Percentiles rank a stretch among this genome's conserved stretches.
Conservation (phyloP, 805 yeast species). For the Kazachstania bromeliacearum region DNA sequence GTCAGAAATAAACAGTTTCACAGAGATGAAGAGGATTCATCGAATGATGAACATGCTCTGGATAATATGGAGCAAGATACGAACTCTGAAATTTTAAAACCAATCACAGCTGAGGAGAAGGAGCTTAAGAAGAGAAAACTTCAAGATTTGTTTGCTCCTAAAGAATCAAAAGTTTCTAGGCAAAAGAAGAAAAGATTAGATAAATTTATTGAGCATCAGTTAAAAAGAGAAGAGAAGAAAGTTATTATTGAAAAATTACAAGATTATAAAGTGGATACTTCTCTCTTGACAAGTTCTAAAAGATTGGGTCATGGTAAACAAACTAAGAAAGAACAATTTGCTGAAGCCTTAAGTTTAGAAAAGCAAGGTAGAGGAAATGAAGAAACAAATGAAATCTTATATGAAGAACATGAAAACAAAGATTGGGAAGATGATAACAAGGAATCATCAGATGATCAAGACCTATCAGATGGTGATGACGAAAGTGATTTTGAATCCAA, state of each 20-base stretch:
- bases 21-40: slow-evolving; percentile 37
- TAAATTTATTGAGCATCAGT: slow-evolving; percentile 84
- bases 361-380: slow-evolving; percentile 60
- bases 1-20: slow-evolving; percentile 63
- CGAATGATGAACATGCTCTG: slow-evolving; percentile 11
- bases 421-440: slow-evolving; percentile 43
- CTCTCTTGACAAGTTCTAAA: slow-evolving; percentile 61
- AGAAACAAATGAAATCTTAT: slow-evolving; percentile 49
- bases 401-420: slow-evolving; percentile 56
- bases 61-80: slow-evolving; percentile 31
- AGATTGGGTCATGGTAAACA: slow-evolving; percentile 64
- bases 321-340: slow-evolving; percentile 58
- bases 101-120: slow-evolving; percentile 56
- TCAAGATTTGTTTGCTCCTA: slow-evolving; percentile 47
- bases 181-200: slow-evolving; percentile 75
- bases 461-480: slow-evolving; percentile 19
- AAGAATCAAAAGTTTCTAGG: slow-evolving; percentile 59
- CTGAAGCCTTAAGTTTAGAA: slow-evolving; percentile 69
- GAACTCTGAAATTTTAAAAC: slow-evolving; percentile 53
- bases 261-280: slow-evolving; percentile 55
- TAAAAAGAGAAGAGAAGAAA: slow-evolving; percentile 81
- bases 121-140: slow-evolving; percentile 55
- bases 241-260: slow-evolving; percentile 63
- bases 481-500: slow-evolving; percentile 22
- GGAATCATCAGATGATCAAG: slow-evolving; percentile 11